Base-by-base conservation (phyloP, 129 eudicot genomes). In the Saposhnikovia divaricata region DNA sequence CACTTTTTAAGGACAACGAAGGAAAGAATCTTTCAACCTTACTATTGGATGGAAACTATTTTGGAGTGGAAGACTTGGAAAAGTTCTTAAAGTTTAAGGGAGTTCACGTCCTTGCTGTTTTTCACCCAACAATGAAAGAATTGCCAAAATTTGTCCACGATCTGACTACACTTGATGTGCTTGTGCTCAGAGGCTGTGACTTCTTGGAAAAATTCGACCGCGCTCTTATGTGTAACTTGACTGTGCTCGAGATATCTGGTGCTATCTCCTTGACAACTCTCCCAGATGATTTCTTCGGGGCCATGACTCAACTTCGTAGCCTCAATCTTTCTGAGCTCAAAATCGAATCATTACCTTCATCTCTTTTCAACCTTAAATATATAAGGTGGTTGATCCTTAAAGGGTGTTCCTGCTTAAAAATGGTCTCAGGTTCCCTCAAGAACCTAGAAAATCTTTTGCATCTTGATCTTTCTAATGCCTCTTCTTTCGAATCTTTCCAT, bases 131-230 rank as follows among this genome's bases (percentile, higher is more conserved):
- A 31, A 48, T 85, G 75, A 51, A 31, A 45, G 31, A 28, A 6
- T 75, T 88, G 69, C 87, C 85, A 34, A 0, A 11, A 4, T 12
- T 48, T 9, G 37, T 85, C 71, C 27, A 25, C 5, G 8, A 4
- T 4, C 73, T 81, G 82, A 40, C 44, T 2, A 38, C 70, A 9
- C 89, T 89, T 57, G 68, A 75, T 74, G 81, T 85, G 34, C 84
- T 89, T 48, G 81, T 89, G 57, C 86, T 89, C 46, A 85, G 89
- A 80, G 86, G 81, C 28, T 87, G 89, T 76, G 83, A 83, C 47
- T 83, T 78, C 80, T 66, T 85, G 78, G 53, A 45, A 5, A 77
- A 51, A 6, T 59, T 76, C 11, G 46, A 31, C 12, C 57, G 2
- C 53, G 44, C 59, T 16, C 61, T 37, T 14, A 4, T 0, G 13